phyloP scores from a whole-genome alignment of 805 yeast genomes.

The Komagataella populi region DNA sequence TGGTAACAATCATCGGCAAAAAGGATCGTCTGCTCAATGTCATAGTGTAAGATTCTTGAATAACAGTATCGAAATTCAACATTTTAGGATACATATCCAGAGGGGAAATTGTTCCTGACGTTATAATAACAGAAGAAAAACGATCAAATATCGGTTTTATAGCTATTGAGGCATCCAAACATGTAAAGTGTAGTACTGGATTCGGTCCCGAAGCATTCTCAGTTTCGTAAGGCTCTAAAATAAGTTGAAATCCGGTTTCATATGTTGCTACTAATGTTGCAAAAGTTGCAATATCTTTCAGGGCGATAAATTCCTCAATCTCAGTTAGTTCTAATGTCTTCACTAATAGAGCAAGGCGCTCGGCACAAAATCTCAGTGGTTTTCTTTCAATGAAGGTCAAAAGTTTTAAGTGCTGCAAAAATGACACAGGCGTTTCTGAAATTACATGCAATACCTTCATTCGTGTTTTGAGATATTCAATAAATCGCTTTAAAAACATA shows the following conservation, averaged over 20 bases:
- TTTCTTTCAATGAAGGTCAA: constrained; percentile 85
- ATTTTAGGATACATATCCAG: constrained; percentile 97
- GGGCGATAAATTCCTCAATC: constrained; percentile 83
- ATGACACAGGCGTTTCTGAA: constrained; percentile 93
- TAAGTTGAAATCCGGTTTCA: constrained; percentile 83
- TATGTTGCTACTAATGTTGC: constrained; percentile 94
- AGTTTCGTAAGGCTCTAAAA: constrained; percentile 91
- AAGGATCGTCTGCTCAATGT: constrained; percentile 86
- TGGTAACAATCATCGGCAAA: constrained; percentile 90
- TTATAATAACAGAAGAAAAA: constrained; percentile 83
- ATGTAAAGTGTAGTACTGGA: constrained; percentile 85
- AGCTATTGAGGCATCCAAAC: constrained; percentile 95
- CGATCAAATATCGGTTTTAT: constrained; percentile 94
- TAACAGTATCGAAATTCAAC: constrained; percentile 86
- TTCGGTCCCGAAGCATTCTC: constrained; percentile 92
- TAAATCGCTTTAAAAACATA: constrained; percentile 81
- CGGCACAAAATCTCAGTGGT: constrained; percentile 86
- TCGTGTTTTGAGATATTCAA: constrained; percentile 89
- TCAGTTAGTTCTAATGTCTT: constrained; percentile 79
- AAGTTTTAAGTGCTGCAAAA: constrained; percentile 84
- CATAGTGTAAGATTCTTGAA: constrained; percentile 94
- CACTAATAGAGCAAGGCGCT: constrained; percentile 76
- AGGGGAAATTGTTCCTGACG: constrained; percentile 97
- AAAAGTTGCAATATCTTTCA: constrained; percentile 92
- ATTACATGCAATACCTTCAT: constrained; percentile 97